Percentiles rank a stretch among this genome's conserved stretches.
phyloP scores from a whole-genome alignment of 2,329 filamentous ascomycete species.

The Colletotrichum sp. region DNA sequence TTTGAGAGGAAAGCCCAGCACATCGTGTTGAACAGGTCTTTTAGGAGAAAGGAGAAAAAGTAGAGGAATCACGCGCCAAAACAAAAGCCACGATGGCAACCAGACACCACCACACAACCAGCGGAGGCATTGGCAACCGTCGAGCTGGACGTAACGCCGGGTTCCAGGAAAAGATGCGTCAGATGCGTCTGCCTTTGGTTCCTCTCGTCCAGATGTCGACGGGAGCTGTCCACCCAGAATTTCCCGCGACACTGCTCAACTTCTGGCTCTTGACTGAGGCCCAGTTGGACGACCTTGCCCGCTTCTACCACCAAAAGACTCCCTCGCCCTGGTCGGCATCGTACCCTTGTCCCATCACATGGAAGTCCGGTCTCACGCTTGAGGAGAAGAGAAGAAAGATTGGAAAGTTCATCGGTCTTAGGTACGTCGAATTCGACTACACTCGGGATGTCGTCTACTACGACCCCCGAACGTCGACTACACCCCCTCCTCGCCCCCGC shows the following conservation, averaged over 20 bases:
- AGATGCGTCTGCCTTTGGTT: slow-evolving; percentile 69
- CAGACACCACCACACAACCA: slow-evolving; percentile 14
- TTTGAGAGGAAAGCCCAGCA: neutral
- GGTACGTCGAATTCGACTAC: slow-evolving; percentile 50
- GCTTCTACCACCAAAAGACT: slow-evolving; percentile 75
- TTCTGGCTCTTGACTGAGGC: slow-evolving; percentile 77
- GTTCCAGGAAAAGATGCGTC: slow-evolving; percentile 65
- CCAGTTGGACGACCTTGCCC: slow-evolving; percentile 72
- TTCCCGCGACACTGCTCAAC: slow-evolving; percentile 69
- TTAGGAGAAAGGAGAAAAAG: neutral
- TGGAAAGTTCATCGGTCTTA: slow-evolving; percentile 75
- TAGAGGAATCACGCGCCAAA: neutral
- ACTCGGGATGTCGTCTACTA: slow-evolving; percentile 43
- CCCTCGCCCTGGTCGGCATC: slow-evolving; percentile 57
- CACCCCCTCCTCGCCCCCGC: neutral
- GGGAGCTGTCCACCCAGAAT: slow-evolving; percentile 67
- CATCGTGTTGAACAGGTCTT: neutral
- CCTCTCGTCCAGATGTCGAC: slow-evolving; percentile 70
- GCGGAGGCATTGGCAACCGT: slow-evolving; percentile 34
- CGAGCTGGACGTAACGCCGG: slow-evolving; percentile 50
- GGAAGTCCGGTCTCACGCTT: slow-evolving; percentile 57
- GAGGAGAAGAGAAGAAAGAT: slow-evolving; percentile 76
- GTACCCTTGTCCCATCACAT: slow-evolving; percentile 74
- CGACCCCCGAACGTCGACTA: slow-evolving; percentile 22
- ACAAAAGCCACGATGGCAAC: slow-evolving; percentile 8